Evolutionary conservation across 176 grass and related monocot genomes (phyloP), one percentile per base, ranked within the genome.

Genomic region (Carex cristatella): DNA sequence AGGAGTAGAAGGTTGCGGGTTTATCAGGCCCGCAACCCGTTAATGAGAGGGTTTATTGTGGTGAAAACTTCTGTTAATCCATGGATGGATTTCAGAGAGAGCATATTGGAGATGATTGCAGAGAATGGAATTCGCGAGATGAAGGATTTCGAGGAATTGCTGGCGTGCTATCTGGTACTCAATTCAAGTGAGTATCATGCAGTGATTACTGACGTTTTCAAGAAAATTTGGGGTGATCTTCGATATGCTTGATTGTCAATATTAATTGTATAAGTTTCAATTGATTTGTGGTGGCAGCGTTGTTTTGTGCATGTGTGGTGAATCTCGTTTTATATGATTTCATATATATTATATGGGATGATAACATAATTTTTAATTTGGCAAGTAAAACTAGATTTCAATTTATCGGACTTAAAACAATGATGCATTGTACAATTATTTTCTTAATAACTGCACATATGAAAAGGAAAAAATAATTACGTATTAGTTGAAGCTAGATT

Each of bases 161-260:
- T 97, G 56, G 83, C 88, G 1, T 94, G 94, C 89, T 97, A 94
- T 89, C 84, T 97, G 71, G 69, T 88, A 13, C 89, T 97, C 83
- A 97, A 97, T 90, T 85, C 84, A 18, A 78, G 76, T 58, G 90
- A 89, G 35, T 91, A 97, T 88, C 94, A 97, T 85, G 69, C 27
- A 65, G 81, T 90, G 78, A 94, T 97, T 87, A 83, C 94, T 82
- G 57, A 58, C 77, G 94, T 91, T 23, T 97, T 97, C 87, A 73
- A 88, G 2, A 69, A 90, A 61, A 88, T 88, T 8, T 97, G 92
- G 92, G 35, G 84, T 28, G 62, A 23, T 28, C 4, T 84, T 27
- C 10, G 23, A 31, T 31, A 2, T 76, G 46, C 3, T 67, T 82
- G 38, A 82, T 81, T 82, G 60, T 82, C 8, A 28, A 67, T 63